These are phyloP conservation scores for Globisporangium paddicum DNA, from an alignment of 352 stramenopile genomes.

Conservation along the genomic window DNA sequence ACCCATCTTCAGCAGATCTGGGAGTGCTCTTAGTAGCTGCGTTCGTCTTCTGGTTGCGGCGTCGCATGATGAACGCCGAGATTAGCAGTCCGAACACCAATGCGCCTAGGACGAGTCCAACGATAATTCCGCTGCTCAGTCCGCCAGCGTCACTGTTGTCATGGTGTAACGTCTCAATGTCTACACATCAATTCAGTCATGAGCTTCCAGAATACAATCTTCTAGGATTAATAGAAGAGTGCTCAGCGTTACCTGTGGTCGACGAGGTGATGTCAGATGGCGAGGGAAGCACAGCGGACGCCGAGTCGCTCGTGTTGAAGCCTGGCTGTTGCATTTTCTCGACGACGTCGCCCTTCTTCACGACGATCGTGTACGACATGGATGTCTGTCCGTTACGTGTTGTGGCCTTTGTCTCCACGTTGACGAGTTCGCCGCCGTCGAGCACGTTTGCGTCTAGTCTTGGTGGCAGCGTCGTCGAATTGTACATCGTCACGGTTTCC, in stretches of 20 bases:
- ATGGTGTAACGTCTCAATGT: not conserved
- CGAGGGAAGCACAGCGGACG: not conserved
- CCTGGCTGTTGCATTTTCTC: conserved; percentile 6
- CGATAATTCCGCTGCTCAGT: conserved; percentile 3
- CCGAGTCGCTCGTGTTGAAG: conserved; percentile 11
- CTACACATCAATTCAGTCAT: not conserved
- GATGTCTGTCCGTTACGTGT: conserved; percentile 20
- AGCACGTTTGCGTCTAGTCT: conserved; percentile 28
- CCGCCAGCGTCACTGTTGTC: not conserved
- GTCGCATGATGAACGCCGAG: conserved; percentile 6
- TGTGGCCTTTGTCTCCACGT: conserved; percentile 29
- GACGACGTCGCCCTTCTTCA: conserved; percentile 21
- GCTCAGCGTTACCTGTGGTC: conserved; percentile 2
- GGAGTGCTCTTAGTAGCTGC: not conserved
- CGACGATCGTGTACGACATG: conserved; percentile 39
- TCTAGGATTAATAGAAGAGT: too few relatives aligned
- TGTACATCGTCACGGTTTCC: conserved; percentile 24
- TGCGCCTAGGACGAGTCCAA: conserved; percentile 8
- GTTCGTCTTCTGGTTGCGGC: not conserved
- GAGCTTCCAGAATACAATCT: not conserved
- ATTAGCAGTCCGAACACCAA: conserved; percentile 11
- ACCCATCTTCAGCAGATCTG: not conserved
- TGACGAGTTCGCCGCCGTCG: conserved; percentile 26
- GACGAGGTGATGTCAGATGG: not conserved
- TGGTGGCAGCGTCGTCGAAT: conserved; percentile 33